Evolutionary conservation across 306 rosid species (phyloP).

Genomic region (Gleditsia sinensis): DNA sequence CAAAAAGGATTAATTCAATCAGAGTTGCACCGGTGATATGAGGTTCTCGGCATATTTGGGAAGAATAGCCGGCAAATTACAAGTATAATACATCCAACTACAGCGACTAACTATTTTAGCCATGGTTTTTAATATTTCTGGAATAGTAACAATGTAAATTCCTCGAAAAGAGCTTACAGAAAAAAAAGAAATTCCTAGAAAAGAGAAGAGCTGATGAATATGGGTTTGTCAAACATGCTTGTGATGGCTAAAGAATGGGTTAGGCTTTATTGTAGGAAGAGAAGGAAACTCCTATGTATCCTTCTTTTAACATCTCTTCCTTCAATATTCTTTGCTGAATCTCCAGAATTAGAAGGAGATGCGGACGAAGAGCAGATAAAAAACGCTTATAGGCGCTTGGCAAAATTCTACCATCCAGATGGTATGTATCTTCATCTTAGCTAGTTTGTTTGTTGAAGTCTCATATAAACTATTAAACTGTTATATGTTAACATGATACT

Average conservation of each 20-base stretch:
- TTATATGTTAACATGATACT: background rate
- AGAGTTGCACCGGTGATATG: background rate
- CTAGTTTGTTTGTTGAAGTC: background rate
- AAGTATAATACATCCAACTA: background rate
- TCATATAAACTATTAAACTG: background rate
- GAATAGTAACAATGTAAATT: background rate
- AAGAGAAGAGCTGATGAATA: conserved; percentile 2
- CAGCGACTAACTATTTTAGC: background rate
- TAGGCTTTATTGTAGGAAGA: conserved; percentile 15
- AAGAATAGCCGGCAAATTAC: background rate
- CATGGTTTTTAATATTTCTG: background rate
- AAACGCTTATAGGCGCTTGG: conserved; percentile 82
- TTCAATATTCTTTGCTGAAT: conserved; percentile 17
- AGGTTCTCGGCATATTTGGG: background rate
- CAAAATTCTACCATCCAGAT: conserved; percentile 96
- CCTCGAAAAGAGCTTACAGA: background rate
- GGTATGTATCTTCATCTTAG: conserved; percentile 55
- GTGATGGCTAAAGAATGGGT: background rate
- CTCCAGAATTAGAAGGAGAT: conserved; percentile 72
- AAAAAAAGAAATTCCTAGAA: too few species aligned
- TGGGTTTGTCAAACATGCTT: background rate
- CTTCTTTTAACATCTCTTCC: conserved; percentile 27
- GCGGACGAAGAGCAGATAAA: conserved; percentile 87
- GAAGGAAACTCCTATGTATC: conserved; percentile 27
- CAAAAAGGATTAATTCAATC: background rate